Base-by-base conservation (phyloP, 768 basidiomycete genomes). In the Lactifluus subvellereus region DNA sequence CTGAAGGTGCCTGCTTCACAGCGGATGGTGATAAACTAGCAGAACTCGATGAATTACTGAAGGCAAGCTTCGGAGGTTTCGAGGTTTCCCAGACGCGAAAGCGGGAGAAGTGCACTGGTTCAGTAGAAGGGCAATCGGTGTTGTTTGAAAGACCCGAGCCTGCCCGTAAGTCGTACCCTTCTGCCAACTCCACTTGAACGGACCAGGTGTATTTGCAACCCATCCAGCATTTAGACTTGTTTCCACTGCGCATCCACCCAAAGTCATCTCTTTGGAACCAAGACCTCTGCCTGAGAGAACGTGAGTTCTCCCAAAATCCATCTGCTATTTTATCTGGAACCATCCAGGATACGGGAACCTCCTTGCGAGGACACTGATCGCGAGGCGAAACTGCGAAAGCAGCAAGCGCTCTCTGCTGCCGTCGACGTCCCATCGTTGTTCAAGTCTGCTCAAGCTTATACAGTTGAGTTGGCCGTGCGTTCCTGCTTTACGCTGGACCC, bases 391-490 rank as follows among this genome's bases (percentile, higher is more conserved):
- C 37, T 62, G 5, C 68, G 75, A 32, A 67, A 64, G 3, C 38
- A 62, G 2, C 72, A 68, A 16, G 74, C 74, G 1, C 61, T 55
- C 10, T 71, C 67, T 4, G 67, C 66, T 40, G 74, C 73, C 6
- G 74, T 76, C 10, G 73, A 75, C 40, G 60, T 68, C 4, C 64
- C 61, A 6, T 69, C 68, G 67, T 60, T 76, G 38, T 51, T 55
- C 7, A 68, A 71, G 61, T 72, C 72, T 7, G 58, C 32, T 8
- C 69, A 65, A 40, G 57, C 66, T 10, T 60, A 60, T 43, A 33
- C 55, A 4, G 74, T 75, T 64, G 63, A 57, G 74, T 66, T 3
- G 33, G 37, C 8, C 10, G 6, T 37, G 30, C 20, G 30, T 37
- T 30, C 38, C 11, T 30, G 43, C 6, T 33, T 49, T 48, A 9